A percentile compares a stretch with the other conserved stretches of the same genome.
phyloP scores from a whole-genome alignment of 2,329 filamentous ascomycete genomes.

The Calonectria hongkongensis region DNA sequence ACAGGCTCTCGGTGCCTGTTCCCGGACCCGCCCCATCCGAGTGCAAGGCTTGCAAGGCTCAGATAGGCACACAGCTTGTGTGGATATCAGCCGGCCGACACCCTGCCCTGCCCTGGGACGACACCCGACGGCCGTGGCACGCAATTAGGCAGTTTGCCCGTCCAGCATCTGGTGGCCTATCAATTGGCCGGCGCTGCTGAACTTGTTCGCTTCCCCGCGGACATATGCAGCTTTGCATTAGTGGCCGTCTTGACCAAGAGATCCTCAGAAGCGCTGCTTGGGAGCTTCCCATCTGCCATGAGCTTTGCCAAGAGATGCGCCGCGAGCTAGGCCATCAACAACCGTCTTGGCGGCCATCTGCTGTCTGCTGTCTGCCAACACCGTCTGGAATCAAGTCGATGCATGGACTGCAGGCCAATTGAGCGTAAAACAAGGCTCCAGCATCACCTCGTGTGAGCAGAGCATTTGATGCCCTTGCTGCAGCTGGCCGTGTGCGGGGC shows the following conservation, averaged over 20 bases:
- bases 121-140: slow-evolving; percentile 4
- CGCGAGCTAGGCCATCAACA: background rate
- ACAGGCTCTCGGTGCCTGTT: slow-evolving; percentile 16
- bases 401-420: background rate
- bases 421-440: background rate
- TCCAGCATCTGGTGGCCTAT: slow-evolving; percentile 16
- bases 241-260: slow-evolving; percentile 24
- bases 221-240: slow-evolving; percentile 25
- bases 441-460: slow-evolving; percentile 21
- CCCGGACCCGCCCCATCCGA: slow-evolving; percentile 5
- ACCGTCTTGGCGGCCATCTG: background rate
- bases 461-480: slow-evolving; percentile 8
- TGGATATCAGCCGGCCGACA: slow-evolving; percentile 1
- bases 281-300: background rate
- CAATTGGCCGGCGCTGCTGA: background rate
- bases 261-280: background rate
- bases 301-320: slow-evolving; percentile 21
- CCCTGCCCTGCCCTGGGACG: background rate
- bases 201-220: slow-evolving; percentile 22
- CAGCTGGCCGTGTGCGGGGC: slow-evolving; percentile 23
- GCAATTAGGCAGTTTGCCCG: slow-evolving; percentile 25
- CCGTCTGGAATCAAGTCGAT: background rate
- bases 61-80: background rate
- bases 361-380: background rate
- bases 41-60: background rate